Evolutionary conservation across 2,329 filamentous ascomycete species (phyloP), one percentile per base, ranked within the genome.

Genomic region (Neofusicoccum ribis): DNA sequence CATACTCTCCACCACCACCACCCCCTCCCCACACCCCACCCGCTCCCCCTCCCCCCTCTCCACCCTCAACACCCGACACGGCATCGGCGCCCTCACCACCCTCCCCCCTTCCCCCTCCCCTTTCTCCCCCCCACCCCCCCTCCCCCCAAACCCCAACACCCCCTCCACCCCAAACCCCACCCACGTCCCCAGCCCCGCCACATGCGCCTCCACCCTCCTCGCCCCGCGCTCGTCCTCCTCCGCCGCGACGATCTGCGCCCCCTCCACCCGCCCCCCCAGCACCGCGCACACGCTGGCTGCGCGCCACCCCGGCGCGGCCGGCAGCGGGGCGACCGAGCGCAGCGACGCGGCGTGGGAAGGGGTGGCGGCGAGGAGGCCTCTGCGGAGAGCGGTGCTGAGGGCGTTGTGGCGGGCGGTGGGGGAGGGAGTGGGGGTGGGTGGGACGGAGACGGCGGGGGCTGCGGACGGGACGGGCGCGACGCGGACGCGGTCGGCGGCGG

Each of bases 1-100:
- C 79, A 82, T 82, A 52, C 79, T 81, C 71, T 82, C 76, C 59
- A 51, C 49, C 12, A 51, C 49, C 49, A 51, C n/a, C 0, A 36
- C 49, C 3, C 36, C 36, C 49, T 51, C 49, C 5, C 49, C 49
- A 9, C 27, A 11, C 31, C 1, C 4, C 1, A 75, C 74, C 0
- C 67, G 68, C 4, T 77, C 74, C 0, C 76, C 77, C 4, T 72
- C 70, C 37, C 73, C 69, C 64, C 75, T 77, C 54, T 74, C 50
- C 0, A 78, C 66, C 2, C 67, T 70, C 27, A 79, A 67, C 1
- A 78, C 70, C 61, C 76, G 76, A 62, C 77, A 78, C 5, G 76
- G 77, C 77, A 79, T 64, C 6, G 49, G 49, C 6, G 49, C 49
- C 27, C 36, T 37, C 27, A 51, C 31, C 50, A 11, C 77, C 15